Evolutionary conservation across 805 yeast species (phyloP), one percentile per base, ranked within the genome.

Genomic region (Naumovozyma castellii): DNA sequence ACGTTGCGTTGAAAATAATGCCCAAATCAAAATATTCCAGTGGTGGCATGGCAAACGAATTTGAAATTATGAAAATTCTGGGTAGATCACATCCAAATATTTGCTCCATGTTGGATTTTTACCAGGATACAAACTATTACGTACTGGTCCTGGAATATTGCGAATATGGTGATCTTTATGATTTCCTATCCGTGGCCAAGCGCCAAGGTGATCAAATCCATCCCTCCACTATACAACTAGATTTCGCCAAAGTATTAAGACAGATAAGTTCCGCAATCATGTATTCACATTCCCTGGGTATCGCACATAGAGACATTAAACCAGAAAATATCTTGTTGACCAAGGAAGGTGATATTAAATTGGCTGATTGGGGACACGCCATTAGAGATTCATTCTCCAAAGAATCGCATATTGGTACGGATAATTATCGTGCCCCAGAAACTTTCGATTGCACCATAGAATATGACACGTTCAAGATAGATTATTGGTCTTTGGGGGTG

Each of bases 341-440:
- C 47, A 57, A 58, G 3, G 59, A 66, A 38, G 78, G 79, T 35
- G 56, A 70, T 20, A 66, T 79, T 37, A 80, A 80, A 56, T 60
- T 80, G 36, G 78, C 84, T 41, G 87, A 80, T 56, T 80, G 85
- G 84, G 88, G 88, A 0, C 69, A 80, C 37, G 72, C 84, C 17
- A 74, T 80, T 2, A 49, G 53, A 3, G 43, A 46, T 2, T 40
- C 50, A n/a, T 43, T 48, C 32, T 57, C 65, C 15, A 45, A 40
- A 9, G 68, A 62, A 25, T 55, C 59, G 14, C 54, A 62, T 29
- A 57, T 85, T 44, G 96, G 96, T 20, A 79, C 88, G 18, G 95
- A 85, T 59, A 74, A 90, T 46, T 87, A 86, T 61, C 81, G 88
- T 85, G 94, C 95, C 1, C 97, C 97, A 3, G 97, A 87, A 60